phyloP scores from a whole-genome alignment of 1,284 basidiomycete genomes.

The Melampsora larici-populina region DNA sequence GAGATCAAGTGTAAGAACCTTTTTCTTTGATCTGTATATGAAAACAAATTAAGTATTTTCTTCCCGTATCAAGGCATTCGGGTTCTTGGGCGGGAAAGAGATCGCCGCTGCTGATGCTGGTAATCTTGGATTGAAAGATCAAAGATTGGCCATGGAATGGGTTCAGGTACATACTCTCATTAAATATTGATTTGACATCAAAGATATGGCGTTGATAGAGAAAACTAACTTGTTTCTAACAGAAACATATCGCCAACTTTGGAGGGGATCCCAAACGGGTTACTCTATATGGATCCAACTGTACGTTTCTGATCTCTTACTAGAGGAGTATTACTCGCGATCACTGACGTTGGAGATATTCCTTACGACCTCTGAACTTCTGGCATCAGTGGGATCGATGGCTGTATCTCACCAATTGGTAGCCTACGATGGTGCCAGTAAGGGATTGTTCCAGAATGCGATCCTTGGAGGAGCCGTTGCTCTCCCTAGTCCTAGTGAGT shows the following conservation, averaged over 20 bases:
- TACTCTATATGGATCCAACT: background rate
- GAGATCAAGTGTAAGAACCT: background rate
- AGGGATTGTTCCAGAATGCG: background rate
- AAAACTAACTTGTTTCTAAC: background rate
- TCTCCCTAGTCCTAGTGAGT: background rate
- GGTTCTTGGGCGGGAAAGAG: conserved; percentile 29
- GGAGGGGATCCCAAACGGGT: too few species aligned
- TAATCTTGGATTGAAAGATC: conserved; percentile 34
- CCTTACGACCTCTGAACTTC: background rate
- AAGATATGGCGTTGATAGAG: background rate
- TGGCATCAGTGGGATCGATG: background rate
- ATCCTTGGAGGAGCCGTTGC: background rate
- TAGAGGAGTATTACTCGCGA: background rate
- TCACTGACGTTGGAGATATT: background rate
- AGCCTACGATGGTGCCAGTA: background rate
- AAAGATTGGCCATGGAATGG: conserved; percentile 23
- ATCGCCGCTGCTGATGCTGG: too few species aligned
- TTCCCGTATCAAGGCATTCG: background rate
- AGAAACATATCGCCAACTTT: conserved; percentile 1
- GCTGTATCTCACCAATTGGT: background rate
- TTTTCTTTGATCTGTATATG: background rate
- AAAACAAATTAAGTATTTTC: background rate
- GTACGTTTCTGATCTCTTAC: background rate
- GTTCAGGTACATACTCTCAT: conserved; percentile 11
- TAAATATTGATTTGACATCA: background rate